Evolutionary conservation across 2,329 filamentous ascomycete species (phyloP).

Genomic region (Xylariaceae sp.): DNA sequence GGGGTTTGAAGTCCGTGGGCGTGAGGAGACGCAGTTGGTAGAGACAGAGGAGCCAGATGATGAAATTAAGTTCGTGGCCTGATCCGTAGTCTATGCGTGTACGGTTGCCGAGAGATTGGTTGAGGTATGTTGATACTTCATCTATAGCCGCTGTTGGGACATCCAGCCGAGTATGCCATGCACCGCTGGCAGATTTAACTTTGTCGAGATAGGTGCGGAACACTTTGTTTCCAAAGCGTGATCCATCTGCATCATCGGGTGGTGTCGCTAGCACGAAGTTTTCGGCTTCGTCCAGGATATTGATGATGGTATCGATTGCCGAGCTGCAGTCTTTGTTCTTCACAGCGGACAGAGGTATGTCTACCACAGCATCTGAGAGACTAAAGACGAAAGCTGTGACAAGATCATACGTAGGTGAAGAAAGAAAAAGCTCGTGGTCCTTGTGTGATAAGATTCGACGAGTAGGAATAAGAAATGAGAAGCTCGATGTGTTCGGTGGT

Average conservation of each 20-base stretch:
- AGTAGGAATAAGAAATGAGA: conserved; percentile 64
- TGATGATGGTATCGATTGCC: conserved; percentile 61
- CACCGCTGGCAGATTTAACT: conserved; percentile 51
- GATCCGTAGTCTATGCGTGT: conserved; percentile 93
- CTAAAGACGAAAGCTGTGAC: conserved; percentile 83
- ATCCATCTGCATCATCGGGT: conserved; percentile 81
- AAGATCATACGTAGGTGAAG: conserved; percentile 72
- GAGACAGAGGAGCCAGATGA: conserved; percentile 93
- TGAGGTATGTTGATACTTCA: conserved; percentile 78
- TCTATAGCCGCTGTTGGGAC: conserved; percentile 51
- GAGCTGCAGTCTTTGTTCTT: conserved; percentile 56
- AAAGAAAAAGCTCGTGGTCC: conserved; percentile 79
- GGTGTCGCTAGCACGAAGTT: conserved; percentile 66
- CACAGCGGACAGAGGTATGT: conserved; percentile 64
- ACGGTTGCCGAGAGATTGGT: conserved; percentile 81
- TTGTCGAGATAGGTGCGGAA: conserved; percentile 81
- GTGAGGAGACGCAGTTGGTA: conserved; percentile 71
- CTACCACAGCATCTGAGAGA: conserved; percentile 76
- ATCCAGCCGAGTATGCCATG: conserved; percentile 60
- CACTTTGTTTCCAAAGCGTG: conserved; percentile 89
- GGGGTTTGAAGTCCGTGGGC: conserved; percentile 63
- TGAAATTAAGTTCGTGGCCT: conserved; percentile 95
- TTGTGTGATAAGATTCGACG: conserved; percentile 76
- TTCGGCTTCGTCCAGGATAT: conserved; percentile 68
- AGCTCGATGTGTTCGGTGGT: conserved; percentile 59